Evolutionary conservation across 2,329 filamentous ascomycete species (phyloP).

Genomic region (Shiraia bambusicola): DNA sequence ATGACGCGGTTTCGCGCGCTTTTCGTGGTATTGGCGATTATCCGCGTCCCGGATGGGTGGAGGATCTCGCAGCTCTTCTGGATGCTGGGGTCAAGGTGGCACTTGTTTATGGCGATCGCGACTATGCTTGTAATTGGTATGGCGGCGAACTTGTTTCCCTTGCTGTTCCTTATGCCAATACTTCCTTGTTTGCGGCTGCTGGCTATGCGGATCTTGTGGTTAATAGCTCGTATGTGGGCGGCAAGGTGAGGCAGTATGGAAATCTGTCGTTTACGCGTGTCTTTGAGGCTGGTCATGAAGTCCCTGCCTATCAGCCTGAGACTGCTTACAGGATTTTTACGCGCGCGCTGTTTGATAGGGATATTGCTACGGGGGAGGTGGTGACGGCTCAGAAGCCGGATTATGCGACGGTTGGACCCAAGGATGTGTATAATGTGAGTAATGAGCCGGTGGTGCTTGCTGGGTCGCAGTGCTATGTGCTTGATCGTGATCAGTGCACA

Average conservation of each 20-base stretch:
- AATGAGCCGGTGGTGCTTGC: constrained; percentile 47
- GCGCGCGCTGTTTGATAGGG: constrained; percentile 53
- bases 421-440: constrained; percentile 48
- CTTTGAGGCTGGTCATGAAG: constrained; percentile 56
- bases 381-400: constrained; percentile 46
- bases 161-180: constrained; percentile 56
- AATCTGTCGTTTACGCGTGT: constrained; percentile 60
- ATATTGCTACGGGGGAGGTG: constrained; percentile 57
- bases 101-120: constrained; percentile 41
- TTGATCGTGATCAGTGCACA: constrained; percentile 33
- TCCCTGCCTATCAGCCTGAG: constrained; percentile 51
- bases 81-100: constrained; percentile 47
- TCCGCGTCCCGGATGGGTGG: constrained; percentile 50
- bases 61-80: constrained; percentile 56
- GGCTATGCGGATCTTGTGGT: constrained; percentile 73
- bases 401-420: constrained; percentile 36
- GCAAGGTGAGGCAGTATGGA: constrained; percentile 73
- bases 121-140: constrained; percentile 60
- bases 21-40: constrained; percentile 55
- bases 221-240: constrained; percentile 68
- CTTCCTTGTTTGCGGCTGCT: constrained; percentile 60
- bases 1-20: constrained; percentile 46
- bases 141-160: constrained; percentile 73
- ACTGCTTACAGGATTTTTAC: constrained; percentile 57
- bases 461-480: constrained; percentile 39